These are phyloP conservation scores for Forsythia suspensa DNA, from an alignment of 257 asterid genomes.

Conservation along the genomic window DNA sequence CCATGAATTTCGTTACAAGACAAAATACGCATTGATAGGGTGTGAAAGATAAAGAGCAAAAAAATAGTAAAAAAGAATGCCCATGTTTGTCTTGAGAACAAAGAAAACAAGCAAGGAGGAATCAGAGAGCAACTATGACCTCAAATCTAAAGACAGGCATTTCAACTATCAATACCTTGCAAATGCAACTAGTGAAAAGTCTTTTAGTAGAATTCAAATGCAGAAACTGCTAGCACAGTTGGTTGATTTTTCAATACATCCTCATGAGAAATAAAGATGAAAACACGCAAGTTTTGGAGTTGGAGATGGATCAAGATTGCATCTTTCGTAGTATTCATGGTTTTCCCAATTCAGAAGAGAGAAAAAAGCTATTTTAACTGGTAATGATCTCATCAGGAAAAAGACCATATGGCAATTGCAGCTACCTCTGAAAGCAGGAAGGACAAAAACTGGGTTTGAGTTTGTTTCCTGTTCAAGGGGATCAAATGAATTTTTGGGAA, in stretches of 20 bases:
- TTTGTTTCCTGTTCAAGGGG: not conserved
- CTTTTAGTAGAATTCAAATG: not conserved
- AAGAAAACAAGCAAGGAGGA: constrained; percentile 1
- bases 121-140: not conserved
- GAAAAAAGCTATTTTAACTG: not conserved
- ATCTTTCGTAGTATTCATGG: not conserved
- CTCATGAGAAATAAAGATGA: not conserved
- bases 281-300: not conserved
- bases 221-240: not conserved
- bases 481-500: not conserved
- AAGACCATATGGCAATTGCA: not conserved
- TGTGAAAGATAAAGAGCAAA: constrained; percentile 2
- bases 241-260: not conserved
- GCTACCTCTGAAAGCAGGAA: not conserved
- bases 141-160: constrained; percentile 12
- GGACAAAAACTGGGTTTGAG: not conserved
- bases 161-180: constrained; percentile 10
- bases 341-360: not conserved
- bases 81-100: constrained; percentile 2
- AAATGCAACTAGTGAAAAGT: not conserved
- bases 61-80: too few relatives aligned
- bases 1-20: constrained; percentile 16
- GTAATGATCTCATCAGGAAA: not conserved
- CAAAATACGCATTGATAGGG: not conserved
- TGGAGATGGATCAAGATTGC: not conserved